Conservation (phyloP, 257 asterid species). For the Haberlea rhodopensis region DNA sequence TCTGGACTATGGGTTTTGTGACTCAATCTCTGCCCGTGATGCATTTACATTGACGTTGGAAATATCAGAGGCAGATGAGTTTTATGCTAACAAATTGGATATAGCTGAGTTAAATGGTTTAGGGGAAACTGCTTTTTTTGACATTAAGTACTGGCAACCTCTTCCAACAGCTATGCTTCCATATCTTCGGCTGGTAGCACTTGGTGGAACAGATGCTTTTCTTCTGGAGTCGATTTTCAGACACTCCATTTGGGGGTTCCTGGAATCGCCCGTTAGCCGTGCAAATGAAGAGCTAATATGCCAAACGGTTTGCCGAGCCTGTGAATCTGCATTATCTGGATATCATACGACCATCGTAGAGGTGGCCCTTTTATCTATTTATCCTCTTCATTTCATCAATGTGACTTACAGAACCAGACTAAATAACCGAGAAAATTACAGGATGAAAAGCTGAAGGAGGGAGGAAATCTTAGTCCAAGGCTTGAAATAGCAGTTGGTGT, state of each 20-base stretch:
- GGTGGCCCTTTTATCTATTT: conserved; percentile 37
- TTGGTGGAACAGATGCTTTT: conserved; percentile 84
- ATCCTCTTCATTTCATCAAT: not conserved
- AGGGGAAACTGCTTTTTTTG: conserved; percentile 69
- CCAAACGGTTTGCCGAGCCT: conserved; percentile 59
- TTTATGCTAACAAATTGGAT: conserved; percentile 74
- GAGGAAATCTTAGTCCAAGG: conserved; percentile 62
- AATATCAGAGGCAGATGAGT: conserved; percentile 70
- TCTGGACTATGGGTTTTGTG: conserved; percentile 87
- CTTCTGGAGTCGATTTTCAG: conserved; percentile 81
- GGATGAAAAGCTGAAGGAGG: conserved; percentile 77
- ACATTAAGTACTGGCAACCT: conserved; percentile 64
- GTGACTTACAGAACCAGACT: not conserved
- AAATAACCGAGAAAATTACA: conserved; percentile 27
- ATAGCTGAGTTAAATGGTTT: conserved; percentile 76
- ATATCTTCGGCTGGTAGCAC: conserved; percentile 72
- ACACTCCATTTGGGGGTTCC: conserved; percentile 73
- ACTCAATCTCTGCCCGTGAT: conserved; percentile 55
- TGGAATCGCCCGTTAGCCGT: conserved; percentile 73
- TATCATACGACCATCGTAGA: conserved; percentile 84
- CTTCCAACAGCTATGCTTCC: conserved; percentile 76
- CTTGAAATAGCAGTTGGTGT: conserved; percentile 68
- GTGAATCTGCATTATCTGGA: conserved; percentile 73
- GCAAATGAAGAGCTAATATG: conserved; percentile 88
- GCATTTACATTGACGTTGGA: conserved; percentile 82